Conservation (phyloP, 441 rosid genomes). For the Hura crepitans region DNA sequence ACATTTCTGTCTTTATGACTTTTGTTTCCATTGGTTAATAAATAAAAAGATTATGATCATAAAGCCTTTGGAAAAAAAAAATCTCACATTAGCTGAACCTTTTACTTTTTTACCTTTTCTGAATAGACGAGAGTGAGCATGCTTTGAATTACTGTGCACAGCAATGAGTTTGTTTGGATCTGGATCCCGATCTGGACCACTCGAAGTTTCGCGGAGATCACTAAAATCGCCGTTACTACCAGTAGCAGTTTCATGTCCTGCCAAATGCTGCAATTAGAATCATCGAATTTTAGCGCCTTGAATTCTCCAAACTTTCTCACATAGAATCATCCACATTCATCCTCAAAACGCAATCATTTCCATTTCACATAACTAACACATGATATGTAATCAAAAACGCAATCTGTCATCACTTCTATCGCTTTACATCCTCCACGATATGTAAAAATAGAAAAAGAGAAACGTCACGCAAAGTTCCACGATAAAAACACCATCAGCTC, state of each 20-base stretch:
- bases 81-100: constrained; percentile 37
- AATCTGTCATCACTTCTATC: neutral
- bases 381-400: too few species aligned
- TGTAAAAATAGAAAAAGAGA: neutral
- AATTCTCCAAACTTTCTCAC: constrained; percentile 7
- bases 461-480: neutral
- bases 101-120: constrained; percentile 57
- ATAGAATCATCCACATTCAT: neutral
- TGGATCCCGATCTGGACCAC: constrained; percentile 62
- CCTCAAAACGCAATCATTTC: neutral
- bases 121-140: constrained; percentile 42
- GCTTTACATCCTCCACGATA: neutral
- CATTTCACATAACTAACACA: neutral
- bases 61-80: neutral
- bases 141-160: constrained; percentile 33
- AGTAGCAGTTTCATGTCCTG: constrained; percentile 38
- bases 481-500: neutral
- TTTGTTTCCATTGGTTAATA: neutral
- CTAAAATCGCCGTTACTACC: constrained; percentile 17
- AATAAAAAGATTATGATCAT: neutral
- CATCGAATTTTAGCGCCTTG: neutral
- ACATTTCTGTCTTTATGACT: constrained; percentile 10
- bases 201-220: constrained; percentile 46
- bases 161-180: constrained; percentile 55
- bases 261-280: constrained; percentile 50